A percentile compares a stretch with the other conserved stretches of the same genome.
Conservation (phyloP, 768 basidiomycete species). For the Terana coerulea region DNA sequence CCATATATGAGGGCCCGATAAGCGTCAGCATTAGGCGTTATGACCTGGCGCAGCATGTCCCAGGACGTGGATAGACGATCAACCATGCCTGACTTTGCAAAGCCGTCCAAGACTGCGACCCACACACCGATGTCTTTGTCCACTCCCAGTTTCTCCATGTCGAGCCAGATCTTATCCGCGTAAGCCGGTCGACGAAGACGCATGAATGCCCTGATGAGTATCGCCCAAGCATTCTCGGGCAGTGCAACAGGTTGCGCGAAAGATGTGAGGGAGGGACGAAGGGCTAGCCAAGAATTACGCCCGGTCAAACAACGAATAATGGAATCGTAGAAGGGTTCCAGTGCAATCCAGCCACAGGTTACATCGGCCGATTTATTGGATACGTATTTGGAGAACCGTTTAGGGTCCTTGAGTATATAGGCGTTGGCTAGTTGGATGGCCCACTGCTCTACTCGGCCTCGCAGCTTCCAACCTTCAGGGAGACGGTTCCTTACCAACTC, state of each 20-base stretch:
- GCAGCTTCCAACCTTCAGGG: too few relatives aligned
- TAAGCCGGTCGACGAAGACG: conserved; percentile 49
- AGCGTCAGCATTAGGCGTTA: conserved; percentile 57
- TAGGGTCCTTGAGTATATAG: too few relatives aligned
- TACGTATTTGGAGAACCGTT: too few relatives aligned
- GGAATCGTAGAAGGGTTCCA: conserved; percentile 52
- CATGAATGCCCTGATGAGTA: conserved; percentile 65
- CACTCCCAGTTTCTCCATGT: conserved; percentile 48
- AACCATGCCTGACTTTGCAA: conserved; percentile 45
- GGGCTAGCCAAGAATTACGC: conserved; percentile 51
- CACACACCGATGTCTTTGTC: conserved; percentile 56
- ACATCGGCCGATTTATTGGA: too few relatives aligned
- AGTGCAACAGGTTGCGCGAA: conserved; percentile 43
- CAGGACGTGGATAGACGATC: conserved; percentile 57
- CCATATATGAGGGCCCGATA: conserved; percentile 71
- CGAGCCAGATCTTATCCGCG: conserved; percentile 65
- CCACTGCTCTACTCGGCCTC: too few relatives aligned
- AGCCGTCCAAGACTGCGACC: conserved; percentile 68
- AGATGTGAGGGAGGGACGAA: conserved; percentile 35
- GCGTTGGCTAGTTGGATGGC: too few relatives aligned
- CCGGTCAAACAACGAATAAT: conserved; percentile 50
- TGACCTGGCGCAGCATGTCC: conserved; percentile 56
- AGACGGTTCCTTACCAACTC: too few relatives aligned
- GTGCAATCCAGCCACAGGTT: too few relatives aligned
- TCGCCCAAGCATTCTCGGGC: conserved; percentile 56